Conservation (phyloP, 345 rosid genomes). For the Noccaea caerulescens region DNA sequence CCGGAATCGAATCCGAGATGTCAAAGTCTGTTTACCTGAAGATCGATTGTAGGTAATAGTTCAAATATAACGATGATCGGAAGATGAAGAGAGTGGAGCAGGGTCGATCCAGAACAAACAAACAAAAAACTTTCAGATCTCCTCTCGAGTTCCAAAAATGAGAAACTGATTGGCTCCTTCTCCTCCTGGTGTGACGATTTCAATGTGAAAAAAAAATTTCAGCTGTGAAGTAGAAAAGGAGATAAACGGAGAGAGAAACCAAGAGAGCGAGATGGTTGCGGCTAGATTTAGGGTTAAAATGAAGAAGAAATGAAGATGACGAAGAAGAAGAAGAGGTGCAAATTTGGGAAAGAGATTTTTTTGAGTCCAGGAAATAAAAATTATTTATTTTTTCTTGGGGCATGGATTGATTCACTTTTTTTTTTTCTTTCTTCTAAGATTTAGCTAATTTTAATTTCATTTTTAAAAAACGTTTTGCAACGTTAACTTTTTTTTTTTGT, state of each 20-base stretch:
- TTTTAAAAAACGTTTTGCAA: conserved; percentile 13
- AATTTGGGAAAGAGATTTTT: conserved; percentile 36
- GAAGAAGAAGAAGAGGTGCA: conserved; percentile 42
- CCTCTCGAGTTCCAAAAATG: conserved; percentile 25
- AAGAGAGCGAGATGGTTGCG: conserved; percentile 40
- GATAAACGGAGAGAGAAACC: conserved; percentile 12
- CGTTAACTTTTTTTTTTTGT: conserved; percentile 22
- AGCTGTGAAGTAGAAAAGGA: conserved; percentile 20
- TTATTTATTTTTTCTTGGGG: conserved; percentile 16
- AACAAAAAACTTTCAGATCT: conserved; percentile 40
- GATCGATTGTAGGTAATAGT: conserved; percentile 52
- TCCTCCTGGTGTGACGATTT: conserved; percentile 27
- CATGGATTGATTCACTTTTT: conserved; percentile 24
- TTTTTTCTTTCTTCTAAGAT: not conserved
- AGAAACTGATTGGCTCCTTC: conserved; percentile 30
- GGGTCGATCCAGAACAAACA: conserved; percentile 42
- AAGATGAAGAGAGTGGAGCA: conserved; percentile 25
- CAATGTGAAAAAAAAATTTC: conserved; percentile 18
- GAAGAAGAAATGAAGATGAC: conserved; percentile 38
- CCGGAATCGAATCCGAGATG: conserved; percentile 23
- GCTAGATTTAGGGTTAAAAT: conserved; percentile 46
- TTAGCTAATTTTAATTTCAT: not conserved
- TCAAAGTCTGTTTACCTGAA: conserved; percentile 47
- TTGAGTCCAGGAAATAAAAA: not conserved
- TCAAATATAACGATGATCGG: conserved; percentile 52